Evolutionary conservation across 441 rosid genomes (phyloP).

Genomic region (Croton laevigatus): DNA sequence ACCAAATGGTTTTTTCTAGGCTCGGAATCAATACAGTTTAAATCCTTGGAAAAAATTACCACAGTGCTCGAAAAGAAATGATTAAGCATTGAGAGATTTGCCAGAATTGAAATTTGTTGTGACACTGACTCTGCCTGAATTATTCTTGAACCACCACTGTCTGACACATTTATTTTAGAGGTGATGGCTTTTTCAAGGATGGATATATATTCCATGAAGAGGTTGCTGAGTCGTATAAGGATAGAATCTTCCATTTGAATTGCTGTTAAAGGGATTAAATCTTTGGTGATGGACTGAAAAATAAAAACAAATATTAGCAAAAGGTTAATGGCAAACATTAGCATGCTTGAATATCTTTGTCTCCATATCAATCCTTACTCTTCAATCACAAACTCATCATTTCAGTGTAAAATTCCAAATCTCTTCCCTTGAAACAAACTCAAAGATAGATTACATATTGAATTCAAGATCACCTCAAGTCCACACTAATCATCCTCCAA

Average conservation of each 20-base stretch:
- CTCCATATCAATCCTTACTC: conserved; percentile 6
- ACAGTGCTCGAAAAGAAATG: conserved; percentile 34
- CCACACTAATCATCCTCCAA: not conserved
- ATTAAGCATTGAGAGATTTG: conserved; percentile 47
- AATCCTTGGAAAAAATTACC: conserved; percentile 29
- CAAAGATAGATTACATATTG: not conserved
- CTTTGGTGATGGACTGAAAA: conserved; percentile 44
- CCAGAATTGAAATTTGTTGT: conserved; percentile 47
- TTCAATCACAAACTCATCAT: not conserved
- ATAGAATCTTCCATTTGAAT: conserved; percentile 52
- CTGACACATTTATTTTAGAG: conserved; percentile 16
- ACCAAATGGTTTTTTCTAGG: conserved; percentile 16
- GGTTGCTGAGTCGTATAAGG: conserved; percentile 39
- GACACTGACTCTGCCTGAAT: conserved; percentile 34
- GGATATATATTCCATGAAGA: conserved; percentile 41
- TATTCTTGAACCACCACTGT: conserved; percentile 26
- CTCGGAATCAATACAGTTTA: conserved; percentile 22
- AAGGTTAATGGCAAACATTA: conserved; percentile 7
- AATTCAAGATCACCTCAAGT: not conserved
- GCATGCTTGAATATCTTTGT: conserved; percentile 9
- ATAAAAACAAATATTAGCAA: conserved; percentile 4
- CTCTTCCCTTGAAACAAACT: not conserved
- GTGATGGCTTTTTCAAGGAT: conserved; percentile 44
- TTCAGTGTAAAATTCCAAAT: not conserved
- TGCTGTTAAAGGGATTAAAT: conserved; percentile 38